Evolutionary conservation across 108 stramenopile species (phyloP), one percentile per base, ranked within the genome.

Genomic region (Schizochytrium sp.): DNA sequence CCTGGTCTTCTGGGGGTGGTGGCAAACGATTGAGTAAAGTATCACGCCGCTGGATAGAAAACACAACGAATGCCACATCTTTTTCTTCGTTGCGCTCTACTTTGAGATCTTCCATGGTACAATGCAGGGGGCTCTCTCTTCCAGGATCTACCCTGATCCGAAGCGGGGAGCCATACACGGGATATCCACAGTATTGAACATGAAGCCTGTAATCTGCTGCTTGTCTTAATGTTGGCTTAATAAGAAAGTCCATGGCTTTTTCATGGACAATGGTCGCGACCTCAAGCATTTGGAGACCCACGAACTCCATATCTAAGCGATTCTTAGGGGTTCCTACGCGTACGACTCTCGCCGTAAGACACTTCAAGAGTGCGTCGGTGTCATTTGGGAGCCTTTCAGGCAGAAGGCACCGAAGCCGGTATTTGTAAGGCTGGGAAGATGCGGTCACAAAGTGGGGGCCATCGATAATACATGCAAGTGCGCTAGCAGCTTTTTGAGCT

Each of bases 221-320:
- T 44, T 69, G 64, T 8, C 64, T 12, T 38, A 69, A 69, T 38
- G 44, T 44, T 5, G 64, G 64, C 28, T 69, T 69, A 15, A 69
- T 44, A 44, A 44, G 64, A 15, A 69, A 69, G 64, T 69, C 64
- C 64, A 69, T 69, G 12, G 64, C 64, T 15, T 69, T 69, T 38
- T 69, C 64, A 15, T 69, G 64, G 1, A 69, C 64, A 5, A 69
- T 69, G 8, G 64, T 44, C 7, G 64, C 64, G 15, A 44, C 64
- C 64, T 69, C 64, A 44, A 44, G 42, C 10, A 69, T 38, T 38
- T 69, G 42, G 64, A 69, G 64, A 44, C 64, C 64, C 8, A 69
- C 1, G 28, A 58, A 58, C 57, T 58, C 64, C 40, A 2, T 69
- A 8, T 38, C 40, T 38, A 69, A 8, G 15, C 64, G 28, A 44